phyloP scores from a whole-genome alignment of 2,329 filamentous ascomycete species.

The Ascomycota sp. region DNA sequence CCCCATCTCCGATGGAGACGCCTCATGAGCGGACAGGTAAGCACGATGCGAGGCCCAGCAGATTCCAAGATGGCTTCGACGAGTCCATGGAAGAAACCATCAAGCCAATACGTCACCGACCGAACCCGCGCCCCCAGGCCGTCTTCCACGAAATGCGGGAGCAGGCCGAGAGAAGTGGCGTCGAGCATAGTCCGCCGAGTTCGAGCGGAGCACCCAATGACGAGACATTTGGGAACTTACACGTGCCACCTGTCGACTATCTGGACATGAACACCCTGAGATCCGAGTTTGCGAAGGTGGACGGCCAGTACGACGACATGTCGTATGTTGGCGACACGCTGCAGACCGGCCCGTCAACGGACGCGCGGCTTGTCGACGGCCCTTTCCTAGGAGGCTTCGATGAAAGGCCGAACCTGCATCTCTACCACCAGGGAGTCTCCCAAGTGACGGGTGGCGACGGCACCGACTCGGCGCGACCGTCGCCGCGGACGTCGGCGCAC shows the following conservation, averaged over 20 bases:
- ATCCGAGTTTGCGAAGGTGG: constrained; percentile 20
- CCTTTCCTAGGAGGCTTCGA: constrained; percentile 21
- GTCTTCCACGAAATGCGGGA: constrained; percentile 37
- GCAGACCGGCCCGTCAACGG: constrained; percentile 26
- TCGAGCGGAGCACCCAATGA: constrained; percentile 25
- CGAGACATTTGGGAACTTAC: constrained; percentile 22
- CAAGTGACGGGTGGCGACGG: constrained; percentile 3
- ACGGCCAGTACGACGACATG: constrained; percentile 12
- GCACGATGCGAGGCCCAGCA: constrained; percentile 17
- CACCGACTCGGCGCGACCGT: constrained; percentile 4
- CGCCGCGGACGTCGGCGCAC: constrained; percentile 15
- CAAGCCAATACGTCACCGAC: constrained; percentile 26
- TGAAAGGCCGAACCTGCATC: constrained; percentile 19
- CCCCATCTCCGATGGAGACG: constrained; percentile 44
- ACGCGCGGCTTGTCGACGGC: constrained; percentile 23
- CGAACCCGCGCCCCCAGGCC: constrained; percentile 22
- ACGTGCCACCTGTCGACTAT: constrained; percentile 32
- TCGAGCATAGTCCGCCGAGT: constrained; percentile 32
- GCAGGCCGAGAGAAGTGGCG: constrained; percentile 27
- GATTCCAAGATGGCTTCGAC: constrained; percentile 39
- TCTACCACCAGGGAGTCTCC: constrained; percentile 3
- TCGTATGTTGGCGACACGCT: constrained; percentile 10
- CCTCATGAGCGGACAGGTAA: constrained; percentile 27
- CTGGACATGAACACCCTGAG: constrained; percentile 28
- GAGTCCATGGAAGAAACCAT: constrained; percentile 45